Percentiles rank a stretch among this genome's conserved stretches.
phyloP scores from a whole-genome alignment of 106 monocot genomes.

The Alisma plantagoaquatica region DNA sequence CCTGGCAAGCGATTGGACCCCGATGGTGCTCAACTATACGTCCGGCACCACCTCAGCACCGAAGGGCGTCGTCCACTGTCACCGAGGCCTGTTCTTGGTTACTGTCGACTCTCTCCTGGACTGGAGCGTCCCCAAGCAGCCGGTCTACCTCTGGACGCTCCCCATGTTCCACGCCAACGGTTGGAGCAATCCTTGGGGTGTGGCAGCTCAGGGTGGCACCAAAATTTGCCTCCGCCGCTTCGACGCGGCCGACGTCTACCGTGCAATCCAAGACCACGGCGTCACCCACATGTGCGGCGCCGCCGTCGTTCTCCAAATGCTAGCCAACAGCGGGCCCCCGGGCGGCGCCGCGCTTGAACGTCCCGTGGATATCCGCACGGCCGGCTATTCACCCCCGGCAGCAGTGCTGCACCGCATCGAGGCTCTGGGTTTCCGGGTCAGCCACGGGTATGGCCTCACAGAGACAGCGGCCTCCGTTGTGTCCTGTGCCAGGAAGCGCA shows the following conservation, averaged over 20 bases:
- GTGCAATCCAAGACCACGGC: constrained; percentile 21
- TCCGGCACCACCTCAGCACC: no score
- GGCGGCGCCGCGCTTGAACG: no score
- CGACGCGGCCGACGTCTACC: constrained; percentile 27
- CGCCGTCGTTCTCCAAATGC: constrained; percentile 65
- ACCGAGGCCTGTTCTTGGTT: no score
- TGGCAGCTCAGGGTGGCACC: no score
- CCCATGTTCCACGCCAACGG: no score
- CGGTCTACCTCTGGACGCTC: no score
- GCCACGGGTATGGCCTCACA: no score
- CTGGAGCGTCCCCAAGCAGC: no score
- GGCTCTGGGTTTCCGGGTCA: constrained; percentile 19
- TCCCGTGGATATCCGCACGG: constrained; percentile 15
- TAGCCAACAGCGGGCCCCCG: constrained; percentile 37
- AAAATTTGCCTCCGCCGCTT: constrained; percentile 61
- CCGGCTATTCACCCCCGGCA: constrained; percentile 25
- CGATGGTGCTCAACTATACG: no score
- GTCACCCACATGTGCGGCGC: constrained; percentile 76
- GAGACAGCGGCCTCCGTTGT: constrained; percentile 36
- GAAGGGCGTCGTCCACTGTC: no score
- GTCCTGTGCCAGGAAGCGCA: constrained; percentile 64
- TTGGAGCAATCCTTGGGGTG: constrained; percentile 60
- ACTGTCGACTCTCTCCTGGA: no score
- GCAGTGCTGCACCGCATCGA: constrained; percentile 20
- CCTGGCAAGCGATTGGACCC: no score